Conservation (phyloP, 768 basidiomycete genomes). For the Vishniacozyma victoriae region DNA sequence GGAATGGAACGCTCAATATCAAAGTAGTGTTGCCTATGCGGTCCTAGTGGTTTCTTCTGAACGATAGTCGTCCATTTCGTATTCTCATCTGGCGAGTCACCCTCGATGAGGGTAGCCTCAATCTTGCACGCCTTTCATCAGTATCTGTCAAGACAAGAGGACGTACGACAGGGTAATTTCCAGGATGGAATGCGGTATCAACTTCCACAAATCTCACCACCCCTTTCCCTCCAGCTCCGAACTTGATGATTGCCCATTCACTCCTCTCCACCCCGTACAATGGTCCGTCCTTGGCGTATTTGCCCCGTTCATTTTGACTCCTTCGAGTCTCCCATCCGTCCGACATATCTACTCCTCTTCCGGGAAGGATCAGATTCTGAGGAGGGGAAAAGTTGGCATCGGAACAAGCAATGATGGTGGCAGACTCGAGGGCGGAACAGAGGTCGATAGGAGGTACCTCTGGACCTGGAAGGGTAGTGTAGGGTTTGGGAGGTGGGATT, state of each 20-base stretch:
- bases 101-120: conserved; percentile 22
- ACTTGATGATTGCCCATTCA: conserved; percentile 84
- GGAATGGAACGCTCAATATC: conserved; percentile 61
- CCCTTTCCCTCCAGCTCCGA: conserved; percentile 66
- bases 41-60: conserved; percentile 71
- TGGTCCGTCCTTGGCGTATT: conserved; percentile 49
- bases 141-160: background rate
- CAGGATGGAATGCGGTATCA: conserved; percentile 92
- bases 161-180: conserved; percentile 71
- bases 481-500: conserved; percentile 52
- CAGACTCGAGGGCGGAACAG: conserved; percentile 85
- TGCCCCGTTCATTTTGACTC: conserved; percentile 59
- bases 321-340: conserved; percentile 99
- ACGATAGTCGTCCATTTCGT: conserved; percentile 69
- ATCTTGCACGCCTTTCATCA: conserved; percentile 22
- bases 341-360: conserved; percentile 82
- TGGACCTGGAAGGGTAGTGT: conserved; percentile 19
- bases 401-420: conserved; percentile 72
- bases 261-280: conserved; percentile 48
- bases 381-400: conserved; percentile 96
- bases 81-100: conserved; percentile 46
- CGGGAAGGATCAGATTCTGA: conserved; percentile 82
- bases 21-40: conserved; percentile 84
- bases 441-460: conserved; percentile 60
- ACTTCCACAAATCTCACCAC: conserved; percentile 70